Percentiles rank a stretch among this genome's conserved stretches.
Evolutionary conservation across 2,329 filamentous ascomycete species (phyloP).

Genomic region (Hymenoscyphus infarciens): DNA sequence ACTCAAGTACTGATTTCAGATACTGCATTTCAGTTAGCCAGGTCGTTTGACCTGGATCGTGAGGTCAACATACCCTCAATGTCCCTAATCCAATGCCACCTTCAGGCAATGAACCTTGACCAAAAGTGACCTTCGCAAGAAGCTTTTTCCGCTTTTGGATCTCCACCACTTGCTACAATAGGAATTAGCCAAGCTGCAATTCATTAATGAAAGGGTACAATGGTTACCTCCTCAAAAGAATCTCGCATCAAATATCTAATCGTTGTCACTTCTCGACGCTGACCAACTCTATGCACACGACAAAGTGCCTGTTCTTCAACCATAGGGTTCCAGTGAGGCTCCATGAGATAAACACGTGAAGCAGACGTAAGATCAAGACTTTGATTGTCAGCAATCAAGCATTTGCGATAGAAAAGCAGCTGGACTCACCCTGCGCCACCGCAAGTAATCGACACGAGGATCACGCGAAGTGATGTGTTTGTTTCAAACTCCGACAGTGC

Average conservation of each 20-base stretch:
- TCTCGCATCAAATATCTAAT: slow-evolving; percentile 29
- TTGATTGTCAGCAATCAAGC: neutral
- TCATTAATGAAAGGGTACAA: neutral
- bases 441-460: slow-evolving; percentile 12
- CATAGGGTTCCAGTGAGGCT: slow-evolving; percentile 34
- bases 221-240: slow-evolving; percentile 27
- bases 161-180: slow-evolving; percentile 15
- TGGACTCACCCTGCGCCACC: slow-evolving; percentile 13
- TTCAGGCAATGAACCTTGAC: slow-evolving; percentile 1
- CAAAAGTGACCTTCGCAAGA: slow-evolving; percentile 14
- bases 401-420: too few relatives aligned
- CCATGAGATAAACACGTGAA: slow-evolving; percentile 26
- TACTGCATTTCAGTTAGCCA: neutral
- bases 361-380: slow-evolving; percentile 24
- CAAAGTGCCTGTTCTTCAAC: slow-evolving; percentile 31
- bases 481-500: slow-evolving; percentile 39
- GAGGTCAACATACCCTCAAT: slow-evolving; percentile 4
- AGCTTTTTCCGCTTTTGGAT: slow-evolving; percentile 15
- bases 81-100: neutral
- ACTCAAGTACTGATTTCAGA: slow-evolving; percentile 9
- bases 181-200: neutral
- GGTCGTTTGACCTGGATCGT: neutral
- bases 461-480: slow-evolving; percentile 36
- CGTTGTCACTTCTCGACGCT: slow-evolving; percentile 23
- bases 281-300: slow-evolving; percentile 26